These are phyloP conservation scores for Psilocybe azurescens DNA, from an alignment of 768 basidiomycete genomes.

Conservation along the genomic window DNA sequence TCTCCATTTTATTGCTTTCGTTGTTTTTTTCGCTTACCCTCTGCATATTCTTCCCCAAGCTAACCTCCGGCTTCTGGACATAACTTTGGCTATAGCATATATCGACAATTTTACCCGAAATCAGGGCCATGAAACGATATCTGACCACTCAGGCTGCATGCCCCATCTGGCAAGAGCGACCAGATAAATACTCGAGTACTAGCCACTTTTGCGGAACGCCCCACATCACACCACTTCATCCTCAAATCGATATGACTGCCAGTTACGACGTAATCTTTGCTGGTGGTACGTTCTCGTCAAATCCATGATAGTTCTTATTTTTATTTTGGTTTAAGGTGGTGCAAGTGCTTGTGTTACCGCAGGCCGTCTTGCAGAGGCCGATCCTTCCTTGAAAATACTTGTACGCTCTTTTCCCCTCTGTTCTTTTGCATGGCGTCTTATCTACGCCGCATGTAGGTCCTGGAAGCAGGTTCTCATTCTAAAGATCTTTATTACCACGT, in stretches of 20 bases:
- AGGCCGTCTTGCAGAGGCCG: constrained; percentile 56
- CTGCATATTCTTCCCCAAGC: too few relatives aligned
- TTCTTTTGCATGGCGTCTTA: too few relatives aligned
- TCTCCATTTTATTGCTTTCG: not conserved
- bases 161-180: not conserved
- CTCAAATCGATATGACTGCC: constrained; percentile 4
- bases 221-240: not conserved
- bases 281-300: constrained; percentile 16
- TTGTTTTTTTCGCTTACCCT: not conserved
- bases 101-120: not conserved
- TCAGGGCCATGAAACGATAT: not conserved
- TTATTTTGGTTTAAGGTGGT: constrained; percentile 43
- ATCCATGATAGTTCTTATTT: not conserved
- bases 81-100: not conserved
- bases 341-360: constrained; percentile 62
- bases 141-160: not conserved
- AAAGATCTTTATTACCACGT: constrained; percentile 49
- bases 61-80: too few relatives aligned
- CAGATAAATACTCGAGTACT: constrained; percentile 10
- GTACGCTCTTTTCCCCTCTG: constrained; percentile 27
- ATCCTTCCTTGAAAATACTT: constrained; percentile 61
- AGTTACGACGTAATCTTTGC: constrained; percentile 26
- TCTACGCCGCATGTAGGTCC: constrained; percentile 34
- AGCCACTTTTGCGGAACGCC: not conserved
- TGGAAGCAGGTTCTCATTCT: constrained; percentile 64